Evolutionary conservation across 306 rosid genomes (phyloP).

Genomic region (apple (Malus domestica)): ASM211411v1 NC_041793.1:41375501-41376000

Average conservation of each 20-base stretch:
- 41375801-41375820: conserved; percentile 27
- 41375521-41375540: conserved; percentile 34
- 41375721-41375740: conserved; percentile 58
- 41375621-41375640: conserved; percentile 40
- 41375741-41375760: conserved; percentile 77
- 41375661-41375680: conserved; percentile 73
- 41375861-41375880: conserved; percentile 37
- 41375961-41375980: conserved; percentile 61
- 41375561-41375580: conserved; percentile 54
- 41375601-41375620: conserved; percentile 44
- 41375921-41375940: conserved; percentile 36
- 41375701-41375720: conserved; percentile 33
- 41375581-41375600: conserved; percentile 43
- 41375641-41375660: conserved; percentile 58
- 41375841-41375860: conserved; percentile 61
- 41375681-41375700: conserved; percentile 32
- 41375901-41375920: conserved; percentile 51
- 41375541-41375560: conserved; percentile 41
- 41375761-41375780: conserved; percentile 53
- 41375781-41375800: conserved; percentile 36
- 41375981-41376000: conserved; percentile 60
- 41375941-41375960: conserved; percentile 52
- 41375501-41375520: conserved; percentile 43
- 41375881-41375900: conserved; percentile 55
- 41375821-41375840: conserved; percentile 57